A percentile compares a stretch with the other conserved stretches of the same genome.
Conservation (phyloP, 306 rosid genomes). For the peach (Prunus persica) region Prunus_persica_NCBIv2 NC_034010.1:25840501-25841000, state of each 20-base stretch:
- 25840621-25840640: not conserved
- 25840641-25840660: slow-evolving; percentile 31
- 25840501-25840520: slow-evolving; percentile 42
- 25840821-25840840: slow-evolving; percentile 29
- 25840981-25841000: slow-evolving; percentile 38
- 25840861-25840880: not conserved
- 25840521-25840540: slow-evolving; percentile 27
- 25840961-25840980: slow-evolving; percentile 26
- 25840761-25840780: slow-evolving; percentile 31
- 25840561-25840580: slow-evolving; percentile 38
- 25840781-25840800: slow-evolving; percentile 41
- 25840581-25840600: slow-evolving; percentile 43
- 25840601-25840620: slow-evolving; percentile 34
- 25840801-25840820: slow-evolving; percentile 30
- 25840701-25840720: slow-evolving; percentile 38
- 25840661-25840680: slow-evolving; percentile 38
- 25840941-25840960: slow-evolving; percentile 38
- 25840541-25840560: slow-evolving; percentile 36
- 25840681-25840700: slow-evolving; percentile 40
- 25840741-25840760: slow-evolving; percentile 35
- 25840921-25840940: slow-evolving; percentile 39
- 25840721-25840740: slow-evolving; percentile 34
- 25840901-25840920: slow-evolving; percentile 33
- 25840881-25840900: too few species aligned
- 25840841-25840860: slow-evolving; percentile 34